phyloP scores from a whole-genome alignment of 805 yeast species.

The Cyberlindnera nakhonratchasimensis region DNA sequence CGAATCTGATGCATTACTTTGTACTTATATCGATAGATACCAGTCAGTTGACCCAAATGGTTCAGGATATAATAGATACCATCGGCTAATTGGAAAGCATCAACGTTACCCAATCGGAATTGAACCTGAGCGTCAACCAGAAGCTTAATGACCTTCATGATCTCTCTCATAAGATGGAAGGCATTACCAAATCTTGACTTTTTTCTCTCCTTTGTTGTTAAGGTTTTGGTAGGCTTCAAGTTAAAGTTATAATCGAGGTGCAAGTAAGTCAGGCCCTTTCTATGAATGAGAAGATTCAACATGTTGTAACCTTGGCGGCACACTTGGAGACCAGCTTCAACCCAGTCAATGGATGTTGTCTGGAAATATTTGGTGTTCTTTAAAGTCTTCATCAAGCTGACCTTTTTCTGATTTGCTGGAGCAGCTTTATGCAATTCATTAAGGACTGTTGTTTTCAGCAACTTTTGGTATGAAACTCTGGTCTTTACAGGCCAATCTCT shows the following conservation, averaged over 20 bases:
- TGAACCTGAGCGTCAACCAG: conserved; percentile 94
- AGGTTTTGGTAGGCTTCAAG: conserved; percentile 91
- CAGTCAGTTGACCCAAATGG: conserved; percentile 94
- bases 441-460: conserved; percentile 71
- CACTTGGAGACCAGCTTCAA: conserved; percentile 94
- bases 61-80: conserved; percentile 87
- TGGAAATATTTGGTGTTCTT: conserved; percentile 84
- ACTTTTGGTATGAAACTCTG: conserved; percentile 82
- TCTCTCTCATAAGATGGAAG: conserved; percentile 89
- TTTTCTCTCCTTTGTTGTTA: conserved; percentile 94
- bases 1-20: conserved; percentile 98
- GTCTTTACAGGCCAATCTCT: conserved; percentile 67
- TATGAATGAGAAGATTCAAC: conserved; percentile 84
- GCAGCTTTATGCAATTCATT: conserved; percentile 59
- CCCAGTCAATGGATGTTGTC: conserved; percentile 94
- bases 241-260: conserved; percentile 96
- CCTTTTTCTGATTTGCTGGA: conserved; percentile 45
- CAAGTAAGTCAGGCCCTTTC: conserved; percentile 84
- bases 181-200: conserved; percentile 95
- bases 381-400: conserved; percentile 59
- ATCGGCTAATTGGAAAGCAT: conserved; percentile 92
- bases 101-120: conserved; percentile 83
- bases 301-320: conserved; percentile 92
- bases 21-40: conserved; percentile 94
- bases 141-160: conserved; percentile 76